Percentiles rank a stretch among this genome's conserved stretches.
Conservation (phyloP, 352 stramenopile species). For the Albugo laibachii region DNA sequence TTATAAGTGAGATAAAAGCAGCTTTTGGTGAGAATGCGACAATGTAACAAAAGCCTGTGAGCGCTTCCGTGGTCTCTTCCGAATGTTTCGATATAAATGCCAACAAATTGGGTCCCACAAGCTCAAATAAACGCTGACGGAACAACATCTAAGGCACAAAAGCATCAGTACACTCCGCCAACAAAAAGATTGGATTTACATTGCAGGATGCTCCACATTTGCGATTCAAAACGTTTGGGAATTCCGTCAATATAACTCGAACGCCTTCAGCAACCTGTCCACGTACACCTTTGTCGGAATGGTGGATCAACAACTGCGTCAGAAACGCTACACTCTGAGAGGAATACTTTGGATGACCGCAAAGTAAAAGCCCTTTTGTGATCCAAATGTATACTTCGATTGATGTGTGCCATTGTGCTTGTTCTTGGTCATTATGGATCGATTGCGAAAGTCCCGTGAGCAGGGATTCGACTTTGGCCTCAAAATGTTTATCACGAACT, state of each 20-base stretch:
- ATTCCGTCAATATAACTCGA: slow-evolving; percentile 57
- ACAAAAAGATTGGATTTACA: slow-evolving; percentile 14
- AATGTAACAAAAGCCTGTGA: slow-evolving; percentile 60
- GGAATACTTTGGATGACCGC: slow-evolving; percentile 46
- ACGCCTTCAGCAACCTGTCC: slow-evolving; percentile 69
- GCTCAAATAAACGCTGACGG: slow-evolving; percentile 56
- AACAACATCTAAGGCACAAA: slow-evolving; percentile 39
- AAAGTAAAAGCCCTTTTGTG: slow-evolving; percentile 61
- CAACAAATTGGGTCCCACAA: slow-evolving; percentile 49
- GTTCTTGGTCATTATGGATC: slow-evolving; percentile 30
- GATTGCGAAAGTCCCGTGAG: slow-evolving; percentile 23
- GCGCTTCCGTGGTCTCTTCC: slow-evolving; percentile 27
- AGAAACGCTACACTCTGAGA: slow-evolving; percentile 47
- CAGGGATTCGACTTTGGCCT: slow-evolving; percentile 46
- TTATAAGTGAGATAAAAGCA: slow-evolving; percentile 49
- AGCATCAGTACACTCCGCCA: not conserved
- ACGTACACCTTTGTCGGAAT: slow-evolving; percentile 11
- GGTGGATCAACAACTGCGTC: slow-evolving; percentile 31
- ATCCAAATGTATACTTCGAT: slow-evolving; percentile 76
- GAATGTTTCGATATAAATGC: slow-evolving; percentile 31
- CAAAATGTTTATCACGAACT: slow-evolving; percentile 66
- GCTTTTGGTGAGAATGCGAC: slow-evolving; percentile 66
- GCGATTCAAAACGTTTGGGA: slow-evolving; percentile 59
- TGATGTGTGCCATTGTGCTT: slow-evolving; percentile 28
- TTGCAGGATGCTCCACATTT: slow-evolving; percentile 67